phyloP scores from a whole-genome alignment of 2,329 filamentous ascomycete species.

The Huntiella bhutanensis region DNA sequence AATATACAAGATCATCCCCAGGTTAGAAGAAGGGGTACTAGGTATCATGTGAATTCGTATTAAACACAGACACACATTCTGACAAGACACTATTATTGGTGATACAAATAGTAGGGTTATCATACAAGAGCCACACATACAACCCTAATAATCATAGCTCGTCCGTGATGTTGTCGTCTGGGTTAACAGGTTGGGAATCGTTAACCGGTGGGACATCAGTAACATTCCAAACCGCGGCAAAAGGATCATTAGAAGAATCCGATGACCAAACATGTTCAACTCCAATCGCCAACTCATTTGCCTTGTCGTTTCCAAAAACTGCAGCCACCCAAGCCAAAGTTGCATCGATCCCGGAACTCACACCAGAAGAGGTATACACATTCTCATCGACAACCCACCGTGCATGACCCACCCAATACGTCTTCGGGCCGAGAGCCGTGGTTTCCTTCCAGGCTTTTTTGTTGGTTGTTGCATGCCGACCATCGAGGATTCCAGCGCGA shows the following conservation, averaged over 20 bases:
- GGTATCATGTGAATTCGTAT: too few species aligned
- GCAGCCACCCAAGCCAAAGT: neutral
- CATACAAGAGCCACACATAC: too few species aligned
- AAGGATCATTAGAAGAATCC: neutral
- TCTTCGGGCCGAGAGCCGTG: constrained; percentile 26
- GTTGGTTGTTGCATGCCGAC: constrained; percentile 44
- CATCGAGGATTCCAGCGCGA: constrained; percentile 38
- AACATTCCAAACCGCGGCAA: constrained; percentile 1
- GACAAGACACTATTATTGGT: too few species aligned
- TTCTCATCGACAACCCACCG: constrained; percentile 48
- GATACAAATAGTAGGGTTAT: too few species aligned
- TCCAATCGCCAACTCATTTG: neutral
- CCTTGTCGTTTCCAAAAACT: neutral
- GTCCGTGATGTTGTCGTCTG: too few species aligned
- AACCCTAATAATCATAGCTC: too few species aligned
- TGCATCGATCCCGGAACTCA: constrained; percentile 15
- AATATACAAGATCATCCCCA: too few species aligned
- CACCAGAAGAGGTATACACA: constrained; percentile 45
- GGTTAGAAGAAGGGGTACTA: too few species aligned
- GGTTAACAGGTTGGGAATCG: too few species aligned
- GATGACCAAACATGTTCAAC: constrained; percentile 1
- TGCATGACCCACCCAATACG: constrained; percentile 41
- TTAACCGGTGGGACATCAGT: constrained; percentile 1
- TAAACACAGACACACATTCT: too few species aligned
- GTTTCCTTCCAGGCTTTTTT: constrained; percentile 36